A percentile compares a stretch with the other conserved stretches of the same genome.
phyloP scores from a whole-genome alignment of 768 basidiomycete genomes.

The Epithele typhae region DNA sequence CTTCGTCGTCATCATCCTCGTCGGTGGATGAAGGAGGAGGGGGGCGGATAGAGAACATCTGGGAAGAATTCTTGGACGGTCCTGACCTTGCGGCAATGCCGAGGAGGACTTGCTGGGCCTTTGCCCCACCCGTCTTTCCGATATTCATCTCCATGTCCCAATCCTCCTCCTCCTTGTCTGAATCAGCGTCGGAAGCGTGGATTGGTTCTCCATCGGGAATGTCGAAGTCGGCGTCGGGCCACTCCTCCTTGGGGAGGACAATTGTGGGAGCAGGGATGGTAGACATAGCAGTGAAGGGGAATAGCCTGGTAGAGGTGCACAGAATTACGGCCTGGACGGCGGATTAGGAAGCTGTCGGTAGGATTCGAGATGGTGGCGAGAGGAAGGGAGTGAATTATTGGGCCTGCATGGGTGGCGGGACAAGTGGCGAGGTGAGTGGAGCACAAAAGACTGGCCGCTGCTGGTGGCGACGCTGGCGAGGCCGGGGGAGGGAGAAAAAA shows the following conservation, averaged over 20 bases:
- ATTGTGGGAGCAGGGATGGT: constrained; percentile 56
- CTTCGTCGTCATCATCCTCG: constrained; percentile 75
- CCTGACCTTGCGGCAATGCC: constrained; percentile 38
- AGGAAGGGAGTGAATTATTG: constrained; percentile 14
- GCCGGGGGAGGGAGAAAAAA: constrained; percentile 2
- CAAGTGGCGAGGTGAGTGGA: neutral
- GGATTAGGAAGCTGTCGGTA: constrained; percentile 15
- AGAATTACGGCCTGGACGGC: constrained; percentile 17
- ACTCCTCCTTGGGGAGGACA: constrained; percentile 62
- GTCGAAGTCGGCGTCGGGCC: constrained; percentile 86
- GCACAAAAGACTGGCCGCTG: constrained; percentile 8
- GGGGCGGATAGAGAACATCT: constrained; percentile 62
- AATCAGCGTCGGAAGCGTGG: constrained; percentile 50
- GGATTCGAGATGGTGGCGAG: constrained; percentile 13
- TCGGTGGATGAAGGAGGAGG: constrained; percentile 45
- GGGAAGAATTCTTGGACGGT: constrained; percentile 29
- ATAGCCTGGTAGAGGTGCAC: constrained; percentile 13
- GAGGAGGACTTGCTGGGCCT: constrained; percentile 35
- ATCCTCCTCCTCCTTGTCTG: constrained; percentile 69
- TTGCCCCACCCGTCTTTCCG: constrained; percentile 51
- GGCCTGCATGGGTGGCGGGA: constrained; percentile 9
- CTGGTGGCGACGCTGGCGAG: constrained; percentile 4
- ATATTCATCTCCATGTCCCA: constrained; percentile 81
- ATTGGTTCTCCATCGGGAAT: constrained; percentile 71
- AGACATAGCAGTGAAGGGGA: constrained; percentile 42